phyloP scores from a whole-genome alignment of 805 yeast genomes.

The Lipomyces oligophaga region DNA sequence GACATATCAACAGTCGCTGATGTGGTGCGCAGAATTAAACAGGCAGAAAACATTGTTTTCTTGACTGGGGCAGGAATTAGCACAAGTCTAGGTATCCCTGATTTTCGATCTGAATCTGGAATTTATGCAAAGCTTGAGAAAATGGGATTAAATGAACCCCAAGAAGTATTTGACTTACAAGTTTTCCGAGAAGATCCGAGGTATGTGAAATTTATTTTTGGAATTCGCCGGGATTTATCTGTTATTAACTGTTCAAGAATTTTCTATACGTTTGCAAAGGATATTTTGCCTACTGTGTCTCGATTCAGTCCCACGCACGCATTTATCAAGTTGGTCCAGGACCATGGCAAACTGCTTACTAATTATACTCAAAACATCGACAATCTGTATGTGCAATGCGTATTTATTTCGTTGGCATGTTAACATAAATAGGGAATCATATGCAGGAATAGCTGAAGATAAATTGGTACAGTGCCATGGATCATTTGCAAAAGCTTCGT shows the following conservation, averaged over 20 bases:
- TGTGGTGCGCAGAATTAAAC: constrained; percentile 50
- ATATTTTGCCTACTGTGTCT: constrained; percentile 70
- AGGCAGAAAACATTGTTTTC: constrained; percentile 61
- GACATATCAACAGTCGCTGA: constrained; percentile 57
- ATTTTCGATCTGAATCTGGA: constrained; percentile 85
- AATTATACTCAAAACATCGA: constrained; percentile 92
- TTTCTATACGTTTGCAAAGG: constrained; percentile 81
- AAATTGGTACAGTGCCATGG: constrained; percentile 88
- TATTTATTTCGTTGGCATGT: neutral
- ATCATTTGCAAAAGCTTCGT: constrained; percentile 82
- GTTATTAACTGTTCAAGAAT: constrained; percentile 39
- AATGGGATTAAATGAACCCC: constrained; percentile 79
- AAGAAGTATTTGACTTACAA: constrained; percentile 75
- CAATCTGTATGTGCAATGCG: constrained; percentile 58
- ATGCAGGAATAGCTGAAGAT: constrained; percentile 66
- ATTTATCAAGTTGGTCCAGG: constrained; percentile 69
- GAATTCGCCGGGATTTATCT: neutral
- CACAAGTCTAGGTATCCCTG: constrained; percentile 86
- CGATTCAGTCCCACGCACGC: constrained; percentile 72
- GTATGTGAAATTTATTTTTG: neutral
- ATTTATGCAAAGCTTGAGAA: constrained; percentile 65
- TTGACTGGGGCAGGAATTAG: constrained; percentile 93
- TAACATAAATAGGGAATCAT: constrained; percentile 28
- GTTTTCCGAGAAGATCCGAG: constrained; percentile 71
- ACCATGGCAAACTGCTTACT: constrained; percentile 69